Evolutionary conservation across 768 basidiomycete genomes (phyloP).

Genomic region (Ephemerocybe angulata): DNA sequence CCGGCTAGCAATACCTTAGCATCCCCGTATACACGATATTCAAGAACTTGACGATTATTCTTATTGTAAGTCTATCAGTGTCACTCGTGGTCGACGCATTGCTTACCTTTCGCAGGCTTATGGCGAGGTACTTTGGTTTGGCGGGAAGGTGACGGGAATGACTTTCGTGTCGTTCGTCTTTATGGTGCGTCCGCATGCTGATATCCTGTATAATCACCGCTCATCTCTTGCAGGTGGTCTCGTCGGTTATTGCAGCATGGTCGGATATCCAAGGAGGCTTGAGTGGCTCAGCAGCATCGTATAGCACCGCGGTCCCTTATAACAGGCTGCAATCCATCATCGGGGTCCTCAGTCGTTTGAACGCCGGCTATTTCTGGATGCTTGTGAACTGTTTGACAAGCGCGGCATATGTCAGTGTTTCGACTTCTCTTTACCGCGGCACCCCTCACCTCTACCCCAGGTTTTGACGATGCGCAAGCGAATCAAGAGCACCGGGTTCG

Average conservation of each 20-base stretch:
- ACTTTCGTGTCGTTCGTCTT: conserved; percentile 87
- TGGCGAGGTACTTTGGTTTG: conserved; percentile 97
- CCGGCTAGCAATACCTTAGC: conserved; percentile 82
- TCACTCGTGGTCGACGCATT: neutral
- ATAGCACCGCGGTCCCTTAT: conserved; percentile 31
- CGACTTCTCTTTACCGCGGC: neutral
- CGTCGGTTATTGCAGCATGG: conserved; percentile 97
- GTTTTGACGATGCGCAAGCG: conserved; percentile 94
- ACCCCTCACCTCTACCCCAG: conserved; percentile 35
- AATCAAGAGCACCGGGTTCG: conserved; percentile 91
- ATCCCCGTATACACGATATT: conserved; percentile 99
- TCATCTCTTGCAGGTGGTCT: conserved; percentile 60
- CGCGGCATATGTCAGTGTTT: conserved; percentile 75
- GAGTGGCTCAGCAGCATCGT: conserved; percentile 32
- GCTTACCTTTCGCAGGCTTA: conserved; percentile 63
- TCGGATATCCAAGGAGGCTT: conserved; percentile 64
- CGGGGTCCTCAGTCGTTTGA: conserved; percentile 46
- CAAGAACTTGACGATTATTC: conserved; percentile 98
- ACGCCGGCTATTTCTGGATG: conserved; percentile 97
- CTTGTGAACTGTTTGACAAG: conserved; percentile 84
- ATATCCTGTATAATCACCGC: neutral
- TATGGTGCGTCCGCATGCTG: conserved; percentile 58
- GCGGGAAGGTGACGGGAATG: conserved; percentile 79
- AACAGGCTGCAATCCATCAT: conserved; percentile 39
- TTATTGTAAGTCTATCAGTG: conserved; percentile 64